A percentile compares a stretch with the other conserved stretches of the same genome.
Conservation (phyloP, 139 green algal genomes). For the Chlamydomonas sp. region DNA sequence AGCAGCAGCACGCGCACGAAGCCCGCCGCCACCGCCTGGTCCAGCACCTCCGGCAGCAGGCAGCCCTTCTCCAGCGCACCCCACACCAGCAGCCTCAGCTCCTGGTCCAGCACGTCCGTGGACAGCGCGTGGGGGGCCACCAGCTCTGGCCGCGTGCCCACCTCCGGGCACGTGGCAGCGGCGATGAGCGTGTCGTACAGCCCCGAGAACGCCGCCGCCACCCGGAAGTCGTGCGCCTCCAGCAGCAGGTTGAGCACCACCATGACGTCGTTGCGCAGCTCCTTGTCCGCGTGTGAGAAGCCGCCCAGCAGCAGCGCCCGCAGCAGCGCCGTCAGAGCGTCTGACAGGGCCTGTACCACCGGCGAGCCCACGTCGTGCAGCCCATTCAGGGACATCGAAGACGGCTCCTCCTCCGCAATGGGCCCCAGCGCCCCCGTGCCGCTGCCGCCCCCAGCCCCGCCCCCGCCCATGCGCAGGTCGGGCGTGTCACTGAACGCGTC, state of each 20-base stretch:
- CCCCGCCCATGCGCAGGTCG: neutral
- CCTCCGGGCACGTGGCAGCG: slow-evolving; percentile 49
- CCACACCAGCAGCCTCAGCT: slow-evolving; percentile 62
- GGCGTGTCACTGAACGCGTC: too few species aligned
- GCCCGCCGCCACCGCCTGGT: slow-evolving; percentile 7
- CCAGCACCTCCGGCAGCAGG: slow-evolving; percentile 39
- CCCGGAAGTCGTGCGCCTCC: slow-evolving; percentile 16
- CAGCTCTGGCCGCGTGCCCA: slow-evolving; percentile 12
- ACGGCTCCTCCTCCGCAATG: neutral
- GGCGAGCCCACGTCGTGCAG: neutral
- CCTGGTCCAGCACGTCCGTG: slow-evolving; percentile 48
- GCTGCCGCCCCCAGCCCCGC: neutral
- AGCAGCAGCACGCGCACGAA: slow-evolving; percentile 42
- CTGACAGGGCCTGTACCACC: slow-evolving; percentile 28
- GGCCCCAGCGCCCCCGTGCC: neutral
- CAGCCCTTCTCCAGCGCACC: slow-evolving; percentile 31
- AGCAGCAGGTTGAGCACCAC: slow-evolving; percentile 51
- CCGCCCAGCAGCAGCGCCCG: slow-evolving; percentile 27
- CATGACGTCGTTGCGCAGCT: slow-evolving; percentile 62
- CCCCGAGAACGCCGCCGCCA: slow-evolving; percentile 5
- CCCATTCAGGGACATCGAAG: too few species aligned
- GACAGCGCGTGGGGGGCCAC: slow-evolving; percentile 40
- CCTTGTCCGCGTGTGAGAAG: slow-evolving; percentile 53
- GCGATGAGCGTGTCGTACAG: slow-evolving; percentile 44
- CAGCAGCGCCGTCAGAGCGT: slow-evolving; percentile 40